These are phyloP conservation scores for Penicillium cataractarum DNA, from an alignment of 495 filamentous ascomycete genomes.

Conservation along the genomic window DNA sequence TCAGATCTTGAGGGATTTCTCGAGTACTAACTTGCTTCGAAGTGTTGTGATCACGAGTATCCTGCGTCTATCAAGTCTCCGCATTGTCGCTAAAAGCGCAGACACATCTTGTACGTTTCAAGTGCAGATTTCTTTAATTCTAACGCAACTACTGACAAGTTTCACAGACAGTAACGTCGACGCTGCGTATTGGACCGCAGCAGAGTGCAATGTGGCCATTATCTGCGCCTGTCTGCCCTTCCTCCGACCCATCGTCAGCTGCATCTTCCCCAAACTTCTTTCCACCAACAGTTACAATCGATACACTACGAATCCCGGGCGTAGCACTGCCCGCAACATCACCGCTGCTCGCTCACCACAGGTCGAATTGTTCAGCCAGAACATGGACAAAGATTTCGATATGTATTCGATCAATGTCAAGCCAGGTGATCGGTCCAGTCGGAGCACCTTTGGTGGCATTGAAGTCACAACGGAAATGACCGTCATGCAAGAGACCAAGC, in stretches of 20 bases:
- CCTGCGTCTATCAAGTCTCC: constrained; percentile 41
- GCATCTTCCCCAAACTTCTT: constrained; percentile 70
- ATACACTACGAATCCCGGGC: constrained; percentile 21
- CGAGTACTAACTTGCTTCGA: constrained; percentile 11
- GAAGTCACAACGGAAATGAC: constrained; percentile 45
- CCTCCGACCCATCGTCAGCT: constrained; percentile 78
- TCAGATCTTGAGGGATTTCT: constrained; percentile 49
- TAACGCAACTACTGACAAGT: constrained; percentile 44
- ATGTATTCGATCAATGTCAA: constrained; percentile 42
- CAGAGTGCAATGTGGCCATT: constrained; percentile 84
- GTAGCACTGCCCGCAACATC: constrained; percentile 20
- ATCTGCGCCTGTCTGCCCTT: constrained; percentile 84
- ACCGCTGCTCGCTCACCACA: constrained; percentile 24
- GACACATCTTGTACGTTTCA: constrained; percentile 63
- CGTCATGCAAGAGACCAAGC: constrained; percentile 30
- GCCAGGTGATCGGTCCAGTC: constrained; percentile 19
- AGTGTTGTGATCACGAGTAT: constrained; percentile 41
- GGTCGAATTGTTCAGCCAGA: constrained; percentile 28
- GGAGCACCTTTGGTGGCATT: constrained; percentile 29
- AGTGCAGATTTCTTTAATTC: constrained; percentile 49
- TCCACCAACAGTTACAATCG: constrained; percentile 37
- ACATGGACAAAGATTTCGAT: constrained; percentile 35
- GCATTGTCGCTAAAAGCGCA: constrained; percentile 31
- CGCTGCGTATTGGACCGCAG: constrained; percentile 72
- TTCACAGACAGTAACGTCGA: constrained; percentile 52